Conservation (phyloP, 2,329 filamentous ascomycete species). For the Xylaria multiplex region DNA sequence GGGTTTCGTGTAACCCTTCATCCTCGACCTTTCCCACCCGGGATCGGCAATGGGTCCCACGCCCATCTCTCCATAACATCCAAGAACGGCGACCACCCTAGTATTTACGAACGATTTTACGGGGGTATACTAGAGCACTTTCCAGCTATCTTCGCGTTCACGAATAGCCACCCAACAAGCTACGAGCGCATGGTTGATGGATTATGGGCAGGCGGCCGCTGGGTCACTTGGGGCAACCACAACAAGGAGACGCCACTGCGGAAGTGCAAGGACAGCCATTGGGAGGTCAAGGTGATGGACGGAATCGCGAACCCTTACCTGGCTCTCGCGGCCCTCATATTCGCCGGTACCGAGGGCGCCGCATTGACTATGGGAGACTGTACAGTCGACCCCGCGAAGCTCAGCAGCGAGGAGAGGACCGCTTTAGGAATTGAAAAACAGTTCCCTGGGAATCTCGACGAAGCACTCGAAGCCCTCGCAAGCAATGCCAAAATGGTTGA, state of each 20-base stretch:
- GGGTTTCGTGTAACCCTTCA: slow-evolving; percentile 76
- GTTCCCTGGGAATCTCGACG: slow-evolving; percentile 64
- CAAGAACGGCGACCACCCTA: slow-evolving; percentile 50
- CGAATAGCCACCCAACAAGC: slow-evolving; percentile 71
- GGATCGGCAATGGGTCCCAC: slow-evolving; percentile 73
- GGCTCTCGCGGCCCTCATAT: slow-evolving; percentile 69
- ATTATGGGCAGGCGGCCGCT: slow-evolving; percentile 81
- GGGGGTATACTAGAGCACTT: slow-evolving; percentile 75
- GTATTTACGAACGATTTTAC: slow-evolving; percentile 73
- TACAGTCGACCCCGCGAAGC: slow-evolving; percentile 60
- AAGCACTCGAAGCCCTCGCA: slow-evolving; percentile 64
- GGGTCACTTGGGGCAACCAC: slow-evolving; percentile 83
- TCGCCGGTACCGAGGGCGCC: slow-evolving; percentile 66
- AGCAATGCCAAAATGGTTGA: slow-evolving; percentile 58
- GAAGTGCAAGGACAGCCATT: slow-evolving; percentile 72
- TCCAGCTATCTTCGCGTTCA: slow-evolving; percentile 73
- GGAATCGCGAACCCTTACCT: slow-evolving; percentile 83
- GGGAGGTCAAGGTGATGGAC: slow-evolving; percentile 83
- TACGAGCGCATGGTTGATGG: slow-evolving; percentile 76
- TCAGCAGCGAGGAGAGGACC: slow-evolving; percentile 59
- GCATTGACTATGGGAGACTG: slow-evolving; percentile 64
- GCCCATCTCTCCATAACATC: slow-evolving; percentile 74
- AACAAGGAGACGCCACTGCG: slow-evolving; percentile 81
- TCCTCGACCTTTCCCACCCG: slow-evolving; percentile 70
- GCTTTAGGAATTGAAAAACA: slow-evolving; percentile 63